phyloP scores from a whole-genome alignment of 2,329 filamentous ascomycete genomes.

The Zymoseptoria passerinii region DNA sequence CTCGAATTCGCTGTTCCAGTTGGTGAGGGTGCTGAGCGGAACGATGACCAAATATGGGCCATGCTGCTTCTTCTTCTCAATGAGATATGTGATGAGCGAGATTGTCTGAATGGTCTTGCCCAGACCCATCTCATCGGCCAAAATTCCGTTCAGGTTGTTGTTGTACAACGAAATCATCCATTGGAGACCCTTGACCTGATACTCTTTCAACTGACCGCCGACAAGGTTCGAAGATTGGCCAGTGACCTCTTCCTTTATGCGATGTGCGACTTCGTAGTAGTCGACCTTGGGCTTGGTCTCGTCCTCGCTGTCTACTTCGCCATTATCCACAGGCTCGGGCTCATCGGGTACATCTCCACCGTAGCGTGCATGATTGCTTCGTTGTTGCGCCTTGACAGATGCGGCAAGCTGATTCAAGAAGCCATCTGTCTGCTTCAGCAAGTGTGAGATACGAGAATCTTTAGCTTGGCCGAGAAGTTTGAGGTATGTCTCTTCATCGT shows the following conservation, averaged over 20 bases:
- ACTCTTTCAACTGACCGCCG: constrained; percentile 89
- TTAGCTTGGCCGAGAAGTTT: constrained; percentile 97
- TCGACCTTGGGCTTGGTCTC: constrained; percentile 74
- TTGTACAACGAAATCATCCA: constrained; percentile 99
- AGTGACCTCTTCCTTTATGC: constrained; percentile 84
- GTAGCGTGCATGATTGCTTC: constrained; percentile 60
- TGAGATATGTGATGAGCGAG: constrained; percentile 91
- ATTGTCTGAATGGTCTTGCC: constrained; percentile 99
- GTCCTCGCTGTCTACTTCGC: constrained; percentile 61
- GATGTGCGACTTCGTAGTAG: constrained; percentile 97
- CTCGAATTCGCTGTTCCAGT: constrained; percentile 98
- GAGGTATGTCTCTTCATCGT: constrained; percentile 98
- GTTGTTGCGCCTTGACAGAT: constrained; percentile 90
- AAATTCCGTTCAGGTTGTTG: constrained; percentile 98
- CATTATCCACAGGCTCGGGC: constrained; percentile 58
- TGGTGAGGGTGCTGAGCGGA: constrained; percentile 90
- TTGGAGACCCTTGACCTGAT: constrained; percentile 95
- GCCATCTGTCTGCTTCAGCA: constrained; percentile 92
- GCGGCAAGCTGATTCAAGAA: constrained; percentile 93
- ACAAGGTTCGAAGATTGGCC: constrained; percentile 78
- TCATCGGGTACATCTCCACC: constrained; percentile 52
- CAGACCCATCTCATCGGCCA: constrained; percentile 99
- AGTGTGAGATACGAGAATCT: constrained; percentile 96
- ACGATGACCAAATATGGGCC: constrained; percentile 96
- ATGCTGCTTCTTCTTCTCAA: constrained; percentile 85